phyloP scores from a whole-genome alignment of 192 early-diverging fungal genomes.

The Coemansia sp. region DNA sequence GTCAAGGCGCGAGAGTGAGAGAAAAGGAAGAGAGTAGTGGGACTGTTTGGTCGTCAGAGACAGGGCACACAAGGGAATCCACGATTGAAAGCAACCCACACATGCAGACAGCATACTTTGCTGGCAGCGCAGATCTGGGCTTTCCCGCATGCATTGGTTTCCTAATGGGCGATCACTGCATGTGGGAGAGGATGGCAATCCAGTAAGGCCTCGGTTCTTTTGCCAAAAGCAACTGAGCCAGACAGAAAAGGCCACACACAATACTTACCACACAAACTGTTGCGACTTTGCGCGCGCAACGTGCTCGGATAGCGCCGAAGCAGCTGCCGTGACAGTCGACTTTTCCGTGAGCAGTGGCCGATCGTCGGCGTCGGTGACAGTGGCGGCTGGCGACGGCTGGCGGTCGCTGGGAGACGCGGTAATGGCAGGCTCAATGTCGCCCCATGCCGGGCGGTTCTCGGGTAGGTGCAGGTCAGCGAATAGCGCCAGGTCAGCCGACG shows the following conservation, averaged over 20 bases:
- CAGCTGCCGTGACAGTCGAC: neutral
- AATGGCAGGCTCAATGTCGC: conserved; percentile 40
- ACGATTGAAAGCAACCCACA: conserved; percentile 1
- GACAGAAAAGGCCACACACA: neutral
- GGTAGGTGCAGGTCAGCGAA: conserved; percentile 40
- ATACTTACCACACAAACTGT: conserved; percentile 47
- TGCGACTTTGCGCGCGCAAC: conserved; percentile 48
- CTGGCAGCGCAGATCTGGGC: neutral
- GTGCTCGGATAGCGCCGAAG: conserved; percentile 41
- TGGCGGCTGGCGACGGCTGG: conserved; percentile 51
- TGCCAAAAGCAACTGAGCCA: neutral
- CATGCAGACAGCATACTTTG: neutral
- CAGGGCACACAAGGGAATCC: neutral
- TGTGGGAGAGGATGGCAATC: neutral
- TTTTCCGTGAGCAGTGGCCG: conserved; percentile 9
- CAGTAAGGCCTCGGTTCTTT: neutral
- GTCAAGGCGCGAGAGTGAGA: neutral
- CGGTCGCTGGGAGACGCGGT: conserved; percentile 33
- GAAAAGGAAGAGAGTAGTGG: neutral
- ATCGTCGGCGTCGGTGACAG: conserved; percentile 33
- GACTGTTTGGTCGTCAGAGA: neutral
- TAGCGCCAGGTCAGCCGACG: conserved; percentile 44
- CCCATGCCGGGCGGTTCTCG: conserved; percentile 38
- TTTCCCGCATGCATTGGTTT: neutral
- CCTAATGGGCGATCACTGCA: neutral